Percentiles rank a stretch among this genome's conserved stretches.
These are phyloP conservation scores for Selaginella tamariscina DNA, from an alignment of 75 land plant genomes.

Conservation along the genomic window DNA sequence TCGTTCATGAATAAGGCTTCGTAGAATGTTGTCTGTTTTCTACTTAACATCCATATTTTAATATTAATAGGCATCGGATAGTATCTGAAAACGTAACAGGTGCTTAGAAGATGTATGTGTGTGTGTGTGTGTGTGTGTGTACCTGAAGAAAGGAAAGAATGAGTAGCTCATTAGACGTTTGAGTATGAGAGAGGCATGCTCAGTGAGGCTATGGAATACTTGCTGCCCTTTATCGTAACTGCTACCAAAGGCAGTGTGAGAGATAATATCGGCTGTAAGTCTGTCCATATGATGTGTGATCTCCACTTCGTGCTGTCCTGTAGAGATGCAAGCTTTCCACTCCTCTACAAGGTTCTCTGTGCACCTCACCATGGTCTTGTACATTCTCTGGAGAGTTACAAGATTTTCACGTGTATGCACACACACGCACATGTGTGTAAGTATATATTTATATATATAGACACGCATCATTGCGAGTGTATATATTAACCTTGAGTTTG, in stretches of 20 bases:
- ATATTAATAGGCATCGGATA: neutral
- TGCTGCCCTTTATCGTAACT: conserved; percentile 6
- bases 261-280: neutral
- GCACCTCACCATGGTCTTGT: conserved; percentile 26
- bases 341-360: conserved; percentile 8
- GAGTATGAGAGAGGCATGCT: neutral
- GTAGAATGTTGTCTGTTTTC: neutral
- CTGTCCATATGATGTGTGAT: neutral
- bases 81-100: neutral
- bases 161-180: neutral
- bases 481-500: neutral
- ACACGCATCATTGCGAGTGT: too few species aligned
- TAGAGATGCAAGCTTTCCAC: conserved; percentile 20
- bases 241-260: conserved; percentile 12
- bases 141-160: neutral
- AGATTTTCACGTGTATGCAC: neutral
- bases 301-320: neutral
- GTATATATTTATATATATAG: too few species aligned
- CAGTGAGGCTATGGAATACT: neutral
- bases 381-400: conserved; percentile 34
- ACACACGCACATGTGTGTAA: neutral
- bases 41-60: neutral
- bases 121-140: too few species aligned
- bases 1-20: neutral
- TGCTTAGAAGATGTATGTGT: neutral